Conservation (phyloP, 306 rosid species). For the Pterocarpus macrocarpus region DNA sequence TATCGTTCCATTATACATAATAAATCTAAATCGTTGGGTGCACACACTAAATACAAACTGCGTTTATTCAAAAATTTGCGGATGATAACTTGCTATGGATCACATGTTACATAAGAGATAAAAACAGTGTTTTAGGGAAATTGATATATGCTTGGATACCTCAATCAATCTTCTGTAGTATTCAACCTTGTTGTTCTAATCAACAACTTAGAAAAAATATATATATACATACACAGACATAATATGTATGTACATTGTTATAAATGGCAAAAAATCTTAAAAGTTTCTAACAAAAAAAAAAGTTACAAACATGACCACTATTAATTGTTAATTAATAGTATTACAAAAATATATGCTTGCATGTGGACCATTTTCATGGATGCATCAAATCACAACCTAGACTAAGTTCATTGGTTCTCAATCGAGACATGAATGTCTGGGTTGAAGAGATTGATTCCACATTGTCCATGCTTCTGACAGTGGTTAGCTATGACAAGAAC, state of each 20-base stretch:
- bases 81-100: background rate
- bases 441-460: slow-evolving; percentile 41
- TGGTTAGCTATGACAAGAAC: slow-evolving; percentile 50
- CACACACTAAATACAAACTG: background rate
- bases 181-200: no score
- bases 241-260: no score
- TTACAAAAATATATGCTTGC: background rate
- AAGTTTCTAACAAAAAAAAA: background rate
- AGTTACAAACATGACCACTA: background rate
- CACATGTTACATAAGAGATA: background rate
- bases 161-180: no score
- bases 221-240: no score
- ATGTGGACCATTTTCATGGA: slow-evolving; percentile 56
- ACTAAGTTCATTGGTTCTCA: slow-evolving; percentile 59
- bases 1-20: no score
- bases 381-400: slow-evolving; percentile 40
- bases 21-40: background rate
- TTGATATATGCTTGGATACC: background rate
- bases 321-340: background rate
- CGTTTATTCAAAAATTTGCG: background rate
- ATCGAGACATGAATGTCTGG: slow-evolving; percentile 45
- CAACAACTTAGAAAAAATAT: no score
- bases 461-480: slow-evolving; percentile 26
- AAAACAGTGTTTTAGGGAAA: background rate
- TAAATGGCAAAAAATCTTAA: background rate